These are phyloP conservation scores for Fusarium torulosum DNA, from an alignment of 2,329 filamentous ascomycete genomes.

Conservation along the genomic window DNA sequence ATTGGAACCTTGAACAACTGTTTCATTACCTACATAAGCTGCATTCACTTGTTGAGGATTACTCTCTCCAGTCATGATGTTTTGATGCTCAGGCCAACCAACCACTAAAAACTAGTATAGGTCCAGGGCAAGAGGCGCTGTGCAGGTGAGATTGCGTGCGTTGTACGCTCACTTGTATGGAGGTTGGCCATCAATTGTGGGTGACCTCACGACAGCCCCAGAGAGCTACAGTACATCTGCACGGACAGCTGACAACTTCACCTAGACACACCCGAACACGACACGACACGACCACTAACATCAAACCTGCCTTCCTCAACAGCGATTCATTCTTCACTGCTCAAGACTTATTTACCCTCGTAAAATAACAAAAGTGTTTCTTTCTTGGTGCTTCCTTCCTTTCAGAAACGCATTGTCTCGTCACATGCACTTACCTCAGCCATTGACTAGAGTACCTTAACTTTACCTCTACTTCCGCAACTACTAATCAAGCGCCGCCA, in stretches of 20 bases:
- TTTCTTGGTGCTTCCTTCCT: not conserved
- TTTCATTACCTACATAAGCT: not conserved
- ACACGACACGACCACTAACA: slow-evolving; percentile 9
- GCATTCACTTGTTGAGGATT: not conserved
- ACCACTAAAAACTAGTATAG: slow-evolving; percentile 3
- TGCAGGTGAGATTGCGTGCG: slow-evolving; percentile 2
- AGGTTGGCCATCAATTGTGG: not conserved
- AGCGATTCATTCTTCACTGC: not conserved
- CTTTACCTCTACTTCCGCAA: slow-evolving; percentile 3
- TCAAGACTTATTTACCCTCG: not conserved
- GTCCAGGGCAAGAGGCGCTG: slow-evolving; percentile 11
- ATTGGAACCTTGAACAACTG: not conserved
- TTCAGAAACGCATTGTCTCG: slow-evolving; percentile 15
- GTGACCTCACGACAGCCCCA: slow-evolving; percentile 17
- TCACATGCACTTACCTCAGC: slow-evolving; percentile 30
- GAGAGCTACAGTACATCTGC: slow-evolving; percentile 7
- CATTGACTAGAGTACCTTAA: not conserved
- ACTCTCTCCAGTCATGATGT: not conserved
- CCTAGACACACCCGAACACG: slow-evolving; percentile 18
- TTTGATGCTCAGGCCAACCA: not conserved
- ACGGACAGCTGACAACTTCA: slow-evolving; percentile 23
- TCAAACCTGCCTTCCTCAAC: slow-evolving; percentile 11
- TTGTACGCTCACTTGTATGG: slow-evolving; percentile 1
- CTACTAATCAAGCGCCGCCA: slow-evolving; percentile 34
- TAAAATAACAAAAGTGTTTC: not conserved